phyloP scores from a whole-genome alignment of 2,329 filamentous ascomycete species.

The Pestalotiopsis sp. region DNA sequence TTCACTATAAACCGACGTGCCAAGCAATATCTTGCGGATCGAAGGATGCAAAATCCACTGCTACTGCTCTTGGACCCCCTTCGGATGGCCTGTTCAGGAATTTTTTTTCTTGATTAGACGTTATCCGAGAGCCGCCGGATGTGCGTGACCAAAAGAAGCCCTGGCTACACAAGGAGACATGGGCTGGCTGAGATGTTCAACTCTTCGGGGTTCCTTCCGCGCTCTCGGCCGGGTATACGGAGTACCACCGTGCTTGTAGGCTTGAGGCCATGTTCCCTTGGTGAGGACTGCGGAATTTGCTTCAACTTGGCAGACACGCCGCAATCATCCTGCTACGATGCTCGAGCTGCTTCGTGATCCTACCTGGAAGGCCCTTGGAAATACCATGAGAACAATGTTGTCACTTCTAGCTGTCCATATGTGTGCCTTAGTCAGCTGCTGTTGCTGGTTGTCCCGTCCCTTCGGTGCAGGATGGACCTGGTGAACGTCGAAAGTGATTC shows the following conservation, averaged over 20 bases:
- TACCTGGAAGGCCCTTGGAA: not conserved
- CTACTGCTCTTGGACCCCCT: not conserved
- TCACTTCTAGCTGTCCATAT: not conserved
- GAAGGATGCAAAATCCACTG: not conserved
- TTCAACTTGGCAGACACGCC: too few species aligned
- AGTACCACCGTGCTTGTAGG: too few species aligned
- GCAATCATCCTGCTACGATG: not conserved
- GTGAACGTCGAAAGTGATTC: too few species aligned
- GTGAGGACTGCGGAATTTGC: too few species aligned
- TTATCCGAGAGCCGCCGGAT: not conserved
- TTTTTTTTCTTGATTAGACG: not conserved
- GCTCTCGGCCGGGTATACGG: too few species aligned
- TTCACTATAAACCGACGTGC: not conserved
- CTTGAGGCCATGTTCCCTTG: too few species aligned
- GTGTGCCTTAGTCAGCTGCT: not conserved
- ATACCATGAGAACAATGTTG: not conserved
- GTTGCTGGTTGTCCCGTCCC: not conserved
- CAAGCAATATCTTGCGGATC: not conserved
- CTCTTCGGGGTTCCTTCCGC: too few species aligned
- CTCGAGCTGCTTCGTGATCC: not conserved
- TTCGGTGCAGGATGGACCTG: too few species aligned
- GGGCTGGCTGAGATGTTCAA: too few species aligned
- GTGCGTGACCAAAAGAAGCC: not conserved
- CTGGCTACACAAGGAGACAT: not conserved
- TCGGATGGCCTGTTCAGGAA: not conserved